Evolutionary conservation across 2,329 filamentous ascomycete genomes (phyloP).

Genomic region (Ceratocystis cubensis): DNA sequence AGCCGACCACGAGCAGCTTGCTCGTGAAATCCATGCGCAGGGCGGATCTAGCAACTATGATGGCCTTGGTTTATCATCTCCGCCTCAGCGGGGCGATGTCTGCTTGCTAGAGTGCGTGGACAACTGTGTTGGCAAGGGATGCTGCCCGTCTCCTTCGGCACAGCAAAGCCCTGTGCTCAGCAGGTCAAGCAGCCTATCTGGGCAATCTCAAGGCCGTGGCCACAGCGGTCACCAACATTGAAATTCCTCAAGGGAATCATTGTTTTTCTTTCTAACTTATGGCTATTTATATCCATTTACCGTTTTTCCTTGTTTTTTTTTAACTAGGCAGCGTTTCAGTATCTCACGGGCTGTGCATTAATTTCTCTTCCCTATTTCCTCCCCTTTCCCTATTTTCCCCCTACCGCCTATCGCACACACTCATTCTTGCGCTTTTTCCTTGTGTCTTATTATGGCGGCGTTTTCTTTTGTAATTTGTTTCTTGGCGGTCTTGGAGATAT

Average conservation of each 20-base stretch:
- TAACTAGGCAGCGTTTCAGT: not conserved
- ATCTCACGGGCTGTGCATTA: not conserved
- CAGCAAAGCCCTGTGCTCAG: conserved; percentile 17
- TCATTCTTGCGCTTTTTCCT: not conserved
- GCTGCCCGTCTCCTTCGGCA: conserved; percentile 28
- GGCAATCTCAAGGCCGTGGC: conserved; percentile 11
- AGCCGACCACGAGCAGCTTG: conserved; percentile 30
- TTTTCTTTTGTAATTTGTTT: not conserved
- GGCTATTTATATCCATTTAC: not conserved
- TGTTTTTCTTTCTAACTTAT: not conserved
- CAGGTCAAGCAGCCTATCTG: conserved; percentile 15
- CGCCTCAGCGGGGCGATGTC: conserved; percentile 24
- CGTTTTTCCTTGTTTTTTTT: not conserved
- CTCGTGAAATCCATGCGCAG: conserved; percentile 28
- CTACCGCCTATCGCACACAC: not conserved
- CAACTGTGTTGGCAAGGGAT: conserved; percentile 36
- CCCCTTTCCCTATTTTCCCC: not conserved
- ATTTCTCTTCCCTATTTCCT: not conserved
- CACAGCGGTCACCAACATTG: conserved; percentile 17
- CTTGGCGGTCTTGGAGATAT: conserved; percentile 11
- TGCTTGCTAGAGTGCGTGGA: conserved; percentile 44
- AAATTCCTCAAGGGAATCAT: not conserved
- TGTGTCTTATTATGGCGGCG: not conserved
- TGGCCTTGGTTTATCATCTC: conserved; percentile 26
- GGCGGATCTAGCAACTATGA: conserved; percentile 27